Percentiles rank a stretch among this genome's conserved stretches.
Conservation (phyloP, 228 moss, liverwort and hornwort species). For the Sphagnum fallax region DNA sequence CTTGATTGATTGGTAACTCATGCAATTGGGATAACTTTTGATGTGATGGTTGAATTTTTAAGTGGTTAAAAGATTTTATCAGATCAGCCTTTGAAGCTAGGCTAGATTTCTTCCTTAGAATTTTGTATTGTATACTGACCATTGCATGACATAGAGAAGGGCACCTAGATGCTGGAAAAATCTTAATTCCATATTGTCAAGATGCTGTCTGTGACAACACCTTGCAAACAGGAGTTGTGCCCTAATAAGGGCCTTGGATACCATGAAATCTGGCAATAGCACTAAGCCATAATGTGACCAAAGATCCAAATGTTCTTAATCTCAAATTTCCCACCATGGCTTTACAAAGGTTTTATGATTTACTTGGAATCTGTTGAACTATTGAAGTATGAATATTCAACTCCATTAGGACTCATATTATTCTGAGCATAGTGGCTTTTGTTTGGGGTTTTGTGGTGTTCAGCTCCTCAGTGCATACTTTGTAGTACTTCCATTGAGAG, state of each 20-base stretch:
- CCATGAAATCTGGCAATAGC: neutral
- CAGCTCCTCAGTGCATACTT: conserved; percentile 60
- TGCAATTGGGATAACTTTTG: no score
- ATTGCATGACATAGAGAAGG: no score
- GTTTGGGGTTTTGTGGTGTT: neutral
- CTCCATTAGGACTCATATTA: neutral
- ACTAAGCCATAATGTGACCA: neutral
- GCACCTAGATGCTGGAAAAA: no score
- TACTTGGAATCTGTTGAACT: neutral
- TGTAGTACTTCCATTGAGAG: conserved; percentile 55
- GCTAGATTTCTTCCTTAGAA: no score
- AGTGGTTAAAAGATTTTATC: no score
- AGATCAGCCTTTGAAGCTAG: no score
- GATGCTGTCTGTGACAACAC: no score
- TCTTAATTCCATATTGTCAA: no score
- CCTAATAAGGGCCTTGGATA: no score
- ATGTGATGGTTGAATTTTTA: no score
- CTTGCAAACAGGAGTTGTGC: neutral
- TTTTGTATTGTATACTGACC: no score
- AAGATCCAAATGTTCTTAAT: neutral
- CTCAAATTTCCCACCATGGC: neutral
- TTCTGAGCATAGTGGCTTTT: neutral
- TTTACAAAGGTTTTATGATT: neutral
- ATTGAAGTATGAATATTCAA: neutral
- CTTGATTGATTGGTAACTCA: no score